Conservation (phyloP, 345 rosid species). For the Eucalyptus erythrocorys region DNA sequence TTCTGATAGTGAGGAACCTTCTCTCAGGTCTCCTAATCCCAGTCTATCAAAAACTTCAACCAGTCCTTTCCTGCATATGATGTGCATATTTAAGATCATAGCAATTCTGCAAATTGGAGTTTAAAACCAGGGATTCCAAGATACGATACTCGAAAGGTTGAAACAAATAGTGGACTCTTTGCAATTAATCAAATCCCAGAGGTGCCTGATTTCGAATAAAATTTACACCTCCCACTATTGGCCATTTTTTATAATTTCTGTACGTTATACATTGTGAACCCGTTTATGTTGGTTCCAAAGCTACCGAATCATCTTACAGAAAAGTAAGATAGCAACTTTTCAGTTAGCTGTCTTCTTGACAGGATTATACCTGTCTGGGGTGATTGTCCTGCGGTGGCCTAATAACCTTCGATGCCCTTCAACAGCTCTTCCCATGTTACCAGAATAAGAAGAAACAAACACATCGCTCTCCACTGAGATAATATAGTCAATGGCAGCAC, state of each 20-base stretch:
- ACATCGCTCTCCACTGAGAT: conserved; percentile 80
- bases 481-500: conserved; percentile 93
- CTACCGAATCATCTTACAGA: background rate
- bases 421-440: conserved; percentile 96
- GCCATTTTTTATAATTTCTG: background rate
- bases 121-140: background rate
- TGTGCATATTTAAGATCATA: too few species aligned
- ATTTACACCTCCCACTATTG: background rate
- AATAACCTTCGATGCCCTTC: conserved; percentile 97
- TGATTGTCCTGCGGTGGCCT: conserved; percentile 76
- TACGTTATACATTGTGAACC: background rate
- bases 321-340: background rate
- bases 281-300: background rate
- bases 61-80: conserved; percentile 50
- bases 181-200: background rate
- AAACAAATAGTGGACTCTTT: background rate
- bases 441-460: conserved; percentile 81
- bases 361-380: conserved; percentile 62
- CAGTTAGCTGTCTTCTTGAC: background rate
- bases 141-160: background rate
- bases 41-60: conserved; percentile 58
- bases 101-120: background rate
- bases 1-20: conserved; percentile 29
- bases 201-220: background rate
- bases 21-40: conserved; percentile 44